A percentile compares a stretch with the other conserved stretches of the same genome.
Conservation (phyloP, 2,329 filamentous ascomycete genomes). For the Cercospora berteroae region DNA sequence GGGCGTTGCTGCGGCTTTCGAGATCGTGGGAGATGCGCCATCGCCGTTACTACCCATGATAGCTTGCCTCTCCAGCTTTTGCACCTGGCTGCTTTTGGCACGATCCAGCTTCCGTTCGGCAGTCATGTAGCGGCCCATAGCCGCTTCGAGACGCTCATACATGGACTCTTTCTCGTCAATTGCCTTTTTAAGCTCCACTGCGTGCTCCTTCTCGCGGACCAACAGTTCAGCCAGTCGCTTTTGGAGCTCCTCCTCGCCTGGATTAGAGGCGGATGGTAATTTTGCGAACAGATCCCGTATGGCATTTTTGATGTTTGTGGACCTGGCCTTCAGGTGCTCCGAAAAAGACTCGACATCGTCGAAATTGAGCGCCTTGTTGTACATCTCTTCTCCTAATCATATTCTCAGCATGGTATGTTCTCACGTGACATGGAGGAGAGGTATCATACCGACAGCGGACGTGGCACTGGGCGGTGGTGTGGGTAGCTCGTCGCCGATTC, state of each 20-base stretch:
- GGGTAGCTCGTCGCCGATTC: constrained; percentile 41
- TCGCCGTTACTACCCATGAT: constrained; percentile 62
- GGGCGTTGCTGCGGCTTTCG: constrained; percentile 41
- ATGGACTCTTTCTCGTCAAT: constrained; percentile 46
- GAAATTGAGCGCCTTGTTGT: constrained; percentile 55
- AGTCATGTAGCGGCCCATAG: constrained; percentile 87
- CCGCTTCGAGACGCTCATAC: constrained; percentile 81
- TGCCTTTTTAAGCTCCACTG: constrained; percentile 30
- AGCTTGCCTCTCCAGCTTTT: constrained; percentile 88
- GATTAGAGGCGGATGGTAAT: constrained; percentile 50
- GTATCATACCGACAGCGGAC: constrained; percentile 34
- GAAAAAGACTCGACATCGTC: constrained; percentile 64
- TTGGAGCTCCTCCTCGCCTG: constrained; percentile 72
- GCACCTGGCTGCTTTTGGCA: constrained; percentile 81
- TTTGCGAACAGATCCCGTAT: constrained; percentile 66
- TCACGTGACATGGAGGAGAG: constrained; percentile 26
- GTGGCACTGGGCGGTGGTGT: constrained; percentile 33
- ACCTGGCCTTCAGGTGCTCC: constrained; percentile 73
- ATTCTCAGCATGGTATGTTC: constrained; percentile 34
- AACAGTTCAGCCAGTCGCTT: constrained; percentile 71
- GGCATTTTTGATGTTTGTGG: constrained; percentile 71
- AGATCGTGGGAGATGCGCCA: constrained; percentile 42
- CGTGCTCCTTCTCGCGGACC: constrained; percentile 69
- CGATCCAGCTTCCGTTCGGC: constrained; percentile 94
- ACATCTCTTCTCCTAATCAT: constrained; percentile 39